phyloP scores from a whole-genome alignment of 345 rosid genomes.

The Chamaenerion angustifolium region DNA sequence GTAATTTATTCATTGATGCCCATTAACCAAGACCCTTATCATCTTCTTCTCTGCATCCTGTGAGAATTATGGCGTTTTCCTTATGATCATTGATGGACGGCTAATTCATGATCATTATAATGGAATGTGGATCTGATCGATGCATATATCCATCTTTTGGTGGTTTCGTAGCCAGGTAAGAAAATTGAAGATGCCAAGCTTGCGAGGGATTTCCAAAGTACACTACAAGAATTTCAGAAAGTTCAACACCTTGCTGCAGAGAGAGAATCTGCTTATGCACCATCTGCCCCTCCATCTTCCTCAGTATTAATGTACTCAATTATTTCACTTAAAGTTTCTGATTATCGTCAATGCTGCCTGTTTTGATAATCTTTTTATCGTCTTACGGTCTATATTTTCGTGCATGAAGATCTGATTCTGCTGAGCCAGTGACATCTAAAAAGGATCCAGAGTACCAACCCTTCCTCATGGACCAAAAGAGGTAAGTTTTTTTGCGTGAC shows the following conservation, averaged over 20 bases:
- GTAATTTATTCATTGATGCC: too few relatives aligned
- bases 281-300: slow-evolving; percentile 30
- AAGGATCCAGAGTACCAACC: slow-evolving; percentile 28
- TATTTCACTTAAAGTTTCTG: not conserved
- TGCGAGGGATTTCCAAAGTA: slow-evolving; percentile 48
- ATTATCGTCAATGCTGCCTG: not conserved
- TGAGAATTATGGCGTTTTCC: too few relatives aligned
- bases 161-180: slow-evolving; percentile 28
- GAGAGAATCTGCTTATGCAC: slow-evolving; percentile 48
- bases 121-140: too few relatives aligned
- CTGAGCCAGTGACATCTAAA: slow-evolving; percentile 13
- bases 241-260: slow-evolving; percentile 57
- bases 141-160: not conserved
- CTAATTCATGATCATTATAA: too few relatives aligned
- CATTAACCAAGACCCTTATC: too few relatives aligned
- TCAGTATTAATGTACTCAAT: slow-evolving; percentile 14
- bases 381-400: not conserved
- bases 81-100: too few relatives aligned
- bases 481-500: slow-evolving; percentile 11
- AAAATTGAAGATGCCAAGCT: slow-evolving; percentile 61
- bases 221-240: slow-evolving; percentile 52
- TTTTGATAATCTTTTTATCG: not conserved
- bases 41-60: too few relatives aligned
- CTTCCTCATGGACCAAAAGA: slow-evolving; percentile 35
- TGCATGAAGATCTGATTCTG: slow-evolving; percentile 23